Percentiles rank a stretch among this genome's conserved stretches.
Evolutionary conservation across 2,329 filamentous ascomycete species (phyloP).

Genomic region (Escovopsis sp.): DNA sequence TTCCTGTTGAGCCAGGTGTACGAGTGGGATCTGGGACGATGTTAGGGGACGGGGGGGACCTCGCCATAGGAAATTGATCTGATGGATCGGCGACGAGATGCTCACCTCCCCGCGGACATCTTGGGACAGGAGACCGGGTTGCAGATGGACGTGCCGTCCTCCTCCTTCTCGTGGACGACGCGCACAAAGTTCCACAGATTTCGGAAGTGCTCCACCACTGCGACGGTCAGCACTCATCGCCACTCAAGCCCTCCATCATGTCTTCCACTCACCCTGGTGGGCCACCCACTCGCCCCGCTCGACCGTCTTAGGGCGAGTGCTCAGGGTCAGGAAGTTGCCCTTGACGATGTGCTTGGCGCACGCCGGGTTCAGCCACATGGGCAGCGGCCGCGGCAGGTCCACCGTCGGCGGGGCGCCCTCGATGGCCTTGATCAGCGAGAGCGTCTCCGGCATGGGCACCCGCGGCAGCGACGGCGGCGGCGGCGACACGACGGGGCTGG

Average conservation of each 20-base stretch:
- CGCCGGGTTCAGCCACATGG: slow-evolving; percentile 59
- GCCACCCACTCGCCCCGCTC: slow-evolving; percentile 94
- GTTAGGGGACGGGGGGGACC: neutral
- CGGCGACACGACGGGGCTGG: slow-evolving; percentile 31
- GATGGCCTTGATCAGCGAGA: slow-evolving; percentile 50
- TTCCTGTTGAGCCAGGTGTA: slow-evolving; percentile 61
- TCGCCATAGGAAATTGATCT: neutral
- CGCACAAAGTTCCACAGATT: slow-evolving; percentile 82
- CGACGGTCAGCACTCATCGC: neutral
- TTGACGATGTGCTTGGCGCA: slow-evolving; percentile 84
- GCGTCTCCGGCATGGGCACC: slow-evolving; percentile 48
- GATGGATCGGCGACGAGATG: too few species aligned
- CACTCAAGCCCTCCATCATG: neutral
- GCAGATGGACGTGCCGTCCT: slow-evolving; percentile 64
- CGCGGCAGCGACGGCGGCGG: slow-evolving; percentile 41
- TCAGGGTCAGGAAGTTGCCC: slow-evolving; percentile 96
- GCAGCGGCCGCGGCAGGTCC: slow-evolving; percentile 18
- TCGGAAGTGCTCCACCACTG: slow-evolving; percentile 86
- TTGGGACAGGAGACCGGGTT: slow-evolving; percentile 73
- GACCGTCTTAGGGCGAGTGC: slow-evolving; percentile 82
- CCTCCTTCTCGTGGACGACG: slow-evolving; percentile 75
- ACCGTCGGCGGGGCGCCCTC: slow-evolving; percentile 48
- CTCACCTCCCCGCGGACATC: slow-evolving; percentile 77
- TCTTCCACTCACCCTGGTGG: slow-evolving; percentile 55
- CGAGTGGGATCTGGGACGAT: slow-evolving; percentile 48